Evolutionary conservation across 2,329 filamentous ascomycete genomes (phyloP), one percentile per base, ranked within the genome.

Genomic region (Esteya vermicola): DNA sequence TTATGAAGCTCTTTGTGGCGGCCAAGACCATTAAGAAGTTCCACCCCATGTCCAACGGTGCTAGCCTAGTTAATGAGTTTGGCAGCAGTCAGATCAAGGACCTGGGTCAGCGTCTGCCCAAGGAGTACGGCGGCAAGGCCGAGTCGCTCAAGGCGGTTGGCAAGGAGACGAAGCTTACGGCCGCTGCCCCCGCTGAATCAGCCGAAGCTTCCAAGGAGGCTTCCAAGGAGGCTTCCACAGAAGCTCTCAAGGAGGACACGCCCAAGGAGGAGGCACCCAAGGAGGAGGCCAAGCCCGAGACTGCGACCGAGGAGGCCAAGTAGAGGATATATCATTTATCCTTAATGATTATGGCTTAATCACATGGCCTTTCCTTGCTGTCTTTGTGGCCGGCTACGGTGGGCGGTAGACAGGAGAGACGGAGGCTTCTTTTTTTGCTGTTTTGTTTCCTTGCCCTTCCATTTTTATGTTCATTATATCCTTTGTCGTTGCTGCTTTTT

Each of bases 41-140:
- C 61, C 80, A 85, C 52, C 81, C 81, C 34, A 75, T 88, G 63
- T 68, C 71, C 46, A 83, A 81, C 50, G 86, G 88, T 19, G 72
- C 63, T 33, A 75, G 73, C 42, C 65, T 95, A 37, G 76, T 75
- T 16, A 64, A 64, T 12, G 72, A 76, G 57, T 64, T 75, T 44
- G 72, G 50, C n/a, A 30, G 19, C 13, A 62, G 53, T 52, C 57
- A 82, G 54, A 62, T 76, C 43, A 58, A 65, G 36, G 53, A 52
- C 3, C 64, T 91, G 42, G 77, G 73, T 12, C 63, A 71, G 36
- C 68, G 72, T 34, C 62, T 95, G 36, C 85, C 86, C 2, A 68
- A 70, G 48, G 75, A 71, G 45, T 95, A 95, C 54, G 89, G 88
- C 42, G 89, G 88, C 21, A 77, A 78, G 50, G 80, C 74, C 36